Conservation (phyloP, 768 basidiomycete species). For the Neoboletus brunneissimus region DNA sequence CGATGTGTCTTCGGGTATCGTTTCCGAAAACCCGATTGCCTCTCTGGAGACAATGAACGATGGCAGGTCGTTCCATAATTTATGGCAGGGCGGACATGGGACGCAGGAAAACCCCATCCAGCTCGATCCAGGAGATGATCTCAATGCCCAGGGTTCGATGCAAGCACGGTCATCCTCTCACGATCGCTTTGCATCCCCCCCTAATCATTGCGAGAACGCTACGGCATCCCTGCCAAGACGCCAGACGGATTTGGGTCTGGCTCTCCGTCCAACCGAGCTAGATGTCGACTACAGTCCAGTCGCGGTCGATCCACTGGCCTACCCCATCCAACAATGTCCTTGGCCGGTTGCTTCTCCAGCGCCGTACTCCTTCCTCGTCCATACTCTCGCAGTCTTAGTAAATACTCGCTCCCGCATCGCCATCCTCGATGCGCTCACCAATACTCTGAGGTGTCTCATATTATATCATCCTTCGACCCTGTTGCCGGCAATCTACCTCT, state of each 20-base stretch:
- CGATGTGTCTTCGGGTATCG: conserved; percentile 5
- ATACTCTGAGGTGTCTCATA: conserved; percentile 68
- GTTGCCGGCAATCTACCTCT: conserved; percentile 72
- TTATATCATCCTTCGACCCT: conserved; percentile 65
- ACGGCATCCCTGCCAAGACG: conserved; percentile 7
- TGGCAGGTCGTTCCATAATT: not conserved
- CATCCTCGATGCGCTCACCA: conserved; percentile 69
- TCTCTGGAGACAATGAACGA: conserved; percentile 5
- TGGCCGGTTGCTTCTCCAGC: conserved; percentile 41
- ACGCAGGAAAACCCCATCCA: conserved; percentile 24
- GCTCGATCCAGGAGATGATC: conserved; percentile 22
- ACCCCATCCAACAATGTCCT: conserved; percentile 41
- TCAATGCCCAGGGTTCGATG: conserved; percentile 5
- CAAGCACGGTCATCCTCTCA: conserved; percentile 9
- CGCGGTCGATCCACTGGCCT: conserved; percentile 48
- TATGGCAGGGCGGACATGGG: conserved; percentile 25
- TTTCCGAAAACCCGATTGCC: conserved; percentile 17
- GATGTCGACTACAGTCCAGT: conserved; percentile 28
- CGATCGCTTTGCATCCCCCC: conserved; percentile 11
- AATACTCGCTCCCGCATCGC: conserved; percentile 69
- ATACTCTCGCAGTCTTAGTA: conserved; percentile 57
- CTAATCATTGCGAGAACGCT: conserved; percentile 3
- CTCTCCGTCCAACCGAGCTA: conserved; percentile 25
- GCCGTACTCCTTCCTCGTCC: conserved; percentile 71
- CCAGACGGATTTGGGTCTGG: conserved; percentile 10